Evolutionary conservation across 2,329 filamentous ascomycete species (phyloP).

Genomic region (Colletotrichum camelliae): DNA sequence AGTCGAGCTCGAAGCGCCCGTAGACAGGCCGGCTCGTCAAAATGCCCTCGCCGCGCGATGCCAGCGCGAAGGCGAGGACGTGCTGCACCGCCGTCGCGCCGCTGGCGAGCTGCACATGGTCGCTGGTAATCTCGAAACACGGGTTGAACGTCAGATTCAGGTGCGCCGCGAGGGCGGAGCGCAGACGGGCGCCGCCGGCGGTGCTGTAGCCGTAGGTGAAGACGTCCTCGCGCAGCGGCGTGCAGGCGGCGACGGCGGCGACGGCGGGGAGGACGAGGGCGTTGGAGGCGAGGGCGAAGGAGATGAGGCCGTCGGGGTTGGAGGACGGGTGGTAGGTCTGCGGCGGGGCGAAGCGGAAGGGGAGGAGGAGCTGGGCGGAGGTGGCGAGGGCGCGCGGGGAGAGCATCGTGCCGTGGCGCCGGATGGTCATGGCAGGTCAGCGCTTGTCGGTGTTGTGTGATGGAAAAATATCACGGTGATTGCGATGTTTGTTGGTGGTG

Average conservation of each 20-base stretch:
- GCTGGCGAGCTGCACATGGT: conserved; percentile 37
- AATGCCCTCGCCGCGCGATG: conserved; percentile 43
- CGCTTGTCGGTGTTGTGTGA: neutral
- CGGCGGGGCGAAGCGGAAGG: conserved; percentile 6
- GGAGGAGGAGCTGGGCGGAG: neutral
- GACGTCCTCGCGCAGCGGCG: conserved; percentile 21
- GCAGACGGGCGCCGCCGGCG: conserved; percentile 39
- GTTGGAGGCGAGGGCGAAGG: conserved; percentile 11
- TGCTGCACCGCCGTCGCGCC: conserved; percentile 45
- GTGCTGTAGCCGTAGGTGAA: conserved; percentile 42
- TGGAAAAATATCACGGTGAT: neutral
- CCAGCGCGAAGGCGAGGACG: conserved; percentile 42
- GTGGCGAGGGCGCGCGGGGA: neutral
- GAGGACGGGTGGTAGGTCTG: neutral
- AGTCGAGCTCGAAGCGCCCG: conserved; percentile 55
- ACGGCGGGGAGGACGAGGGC: neutral
- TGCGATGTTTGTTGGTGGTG: neutral
- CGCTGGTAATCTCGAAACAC: conserved; percentile 28
- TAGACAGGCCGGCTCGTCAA: conserved; percentile 47
- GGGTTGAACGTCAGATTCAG: conserved; percentile 43
- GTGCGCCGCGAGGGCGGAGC: conserved; percentile 37
- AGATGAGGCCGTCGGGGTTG: conserved; percentile 12
- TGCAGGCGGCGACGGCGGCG: conserved; percentile 4
- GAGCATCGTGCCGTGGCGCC: neutral
- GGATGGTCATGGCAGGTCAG: neutral